Percentiles rank a stretch among this genome's conserved stretches.
Conservation (phyloP, 1,139 yeast genomes). For the Williopsis jadinii region DNA sequence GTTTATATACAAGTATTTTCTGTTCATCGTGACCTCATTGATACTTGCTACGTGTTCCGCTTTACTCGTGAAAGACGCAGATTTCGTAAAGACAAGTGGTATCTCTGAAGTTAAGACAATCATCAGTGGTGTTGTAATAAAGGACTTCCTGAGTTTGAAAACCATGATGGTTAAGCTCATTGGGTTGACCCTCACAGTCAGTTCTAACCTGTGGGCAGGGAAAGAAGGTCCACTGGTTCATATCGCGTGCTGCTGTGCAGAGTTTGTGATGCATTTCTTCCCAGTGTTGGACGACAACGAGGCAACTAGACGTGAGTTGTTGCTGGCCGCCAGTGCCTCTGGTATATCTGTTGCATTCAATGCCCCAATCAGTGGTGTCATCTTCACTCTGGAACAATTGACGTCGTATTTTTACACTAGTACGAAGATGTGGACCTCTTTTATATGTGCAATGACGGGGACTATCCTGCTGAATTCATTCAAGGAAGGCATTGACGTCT, state of each 20-base stretch:
- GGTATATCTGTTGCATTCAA: conserved; percentile 94
- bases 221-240: conserved; percentile 94
- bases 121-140: conserved; percentile 79
- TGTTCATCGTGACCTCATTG: conserved; percentile 31
- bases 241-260: conserved; percentile 65
- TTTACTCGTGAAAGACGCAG: conserved; percentile 52
- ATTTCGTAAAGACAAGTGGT: conserved; percentile 94
- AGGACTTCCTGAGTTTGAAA: conserved; percentile 70
- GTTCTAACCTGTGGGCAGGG: conserved; percentile 87
- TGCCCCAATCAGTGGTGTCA: conserved; percentile 91
- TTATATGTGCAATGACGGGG: conserved; percentile 69
- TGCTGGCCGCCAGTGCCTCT: conserved; percentile 76
- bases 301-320: conserved; percentile 42
- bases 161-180: conserved; percentile 71
- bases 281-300: conserved; percentile 34
- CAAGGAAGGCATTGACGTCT: conserved; percentile 46
- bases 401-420: conserved; percentile 58
- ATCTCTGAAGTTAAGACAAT: conserved; percentile 93
- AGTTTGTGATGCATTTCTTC: conserved; percentile 31
- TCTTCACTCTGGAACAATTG: conserved; percentile 74
- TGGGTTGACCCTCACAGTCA: conserved; percentile 71
- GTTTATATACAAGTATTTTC: conserved; percentile 26
- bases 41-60: conserved; percentile 27
- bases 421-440: conserved; percentile 73
- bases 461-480: conserved; percentile 63